Evolutionary conservation across 108 stramenopile genomes (phyloP), one percentile per base, ranked within the genome.

Genomic region (Nitzschia sp.): DNA sequence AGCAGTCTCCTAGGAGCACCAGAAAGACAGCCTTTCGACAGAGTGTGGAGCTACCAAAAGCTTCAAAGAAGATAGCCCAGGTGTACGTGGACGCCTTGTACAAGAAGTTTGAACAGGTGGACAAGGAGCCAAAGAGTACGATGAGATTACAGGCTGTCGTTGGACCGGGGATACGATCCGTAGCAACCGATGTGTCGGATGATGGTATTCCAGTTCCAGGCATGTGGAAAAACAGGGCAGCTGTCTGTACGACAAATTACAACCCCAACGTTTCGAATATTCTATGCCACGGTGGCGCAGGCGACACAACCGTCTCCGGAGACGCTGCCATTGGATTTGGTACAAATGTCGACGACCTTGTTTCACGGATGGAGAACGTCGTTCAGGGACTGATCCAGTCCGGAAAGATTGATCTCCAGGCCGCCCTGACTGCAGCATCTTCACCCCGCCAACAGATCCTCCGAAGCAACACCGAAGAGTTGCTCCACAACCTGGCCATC

Each of bases 321-420:
- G n/a, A n/a, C n/a, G n/a, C n/a, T n/a, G n/a, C n/a, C n/a, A n/a
- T n/a, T n/a, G n/a, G n/a, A n/a, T n/a, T n/a, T n/a, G n/a, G n/a
- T n/a, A 15, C 26, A 17, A 32, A 72, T 17, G 45, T 64, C 21
- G 71, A 72, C 18, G 54, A 56, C 48, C 29, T 73, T 11, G 38
- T 73, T 23, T 73, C 64, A 3, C 55, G 61, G 13, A 73, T 73
- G n/a, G 72, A 73, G 29, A 25, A 9, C 21, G 55, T 65, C n/a
- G 64, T 73, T 3, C 51, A 73, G 11, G 55, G 63, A 23, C 48
- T 73, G 33, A 31, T 73, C 26, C 25, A 48, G 17, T n/a, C 47
- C 15, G 72, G 72, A 29, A 73, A 65, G 23, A 34, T 66, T 31
- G n/a, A 51, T 51, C 8, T 23, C 19, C 4, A 17, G 21, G 49